Base-by-base conservation (phyloP, 164 flowering plant species). In the Platanus orientalis region DNA sequence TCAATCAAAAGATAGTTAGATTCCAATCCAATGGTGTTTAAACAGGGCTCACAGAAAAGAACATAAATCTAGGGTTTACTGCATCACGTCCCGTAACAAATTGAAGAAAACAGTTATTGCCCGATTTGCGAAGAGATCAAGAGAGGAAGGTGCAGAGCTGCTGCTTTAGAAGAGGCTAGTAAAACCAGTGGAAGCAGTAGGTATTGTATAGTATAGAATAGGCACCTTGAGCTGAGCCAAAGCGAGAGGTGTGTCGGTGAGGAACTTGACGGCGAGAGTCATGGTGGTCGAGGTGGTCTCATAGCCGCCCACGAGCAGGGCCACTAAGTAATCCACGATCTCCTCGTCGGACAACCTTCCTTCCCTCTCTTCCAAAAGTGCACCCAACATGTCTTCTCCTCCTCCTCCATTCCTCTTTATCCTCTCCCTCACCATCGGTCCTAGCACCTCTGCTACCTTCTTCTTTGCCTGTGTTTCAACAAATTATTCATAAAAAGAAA, bases 261-360 rank as follows among this genome's bases (percentile, higher is more conserved):
- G 81, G 76, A 80, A 94, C 78, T 94, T 94, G 61, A 94, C 92
- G 3, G 96, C 93, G 4, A 91, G 86, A 45, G 99, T 94, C 96
- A 94, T 94, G 66, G 76, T 85, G 25, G 96, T 94, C 7, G 99
- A 94, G 9, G 99, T 91, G 45, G 99, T 91, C 62, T 91, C 97
- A 55, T 94, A 94, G 23, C 96, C 97, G 25, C 96, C 97, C 7
- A 94, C 97, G 10, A 94, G 79, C 47, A 94, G 61, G n/a, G 96
- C 86, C 56, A 93, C 57, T 73, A 94, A 66, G 78, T 91, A 91
- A 76, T 89, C 97, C 14, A 89, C 93, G 0, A 83, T 86, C 64
- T 89, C 77, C 68, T 94, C 99, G 52, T 94, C 96, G 47, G 93
- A 82, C 44, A 94, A 82, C 3, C 78, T 80, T 30, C 67, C 82